Evolutionary conservation across 306 rosid genomes (phyloP).

Genomic region (Luffa aegyptiaca): DNA sequence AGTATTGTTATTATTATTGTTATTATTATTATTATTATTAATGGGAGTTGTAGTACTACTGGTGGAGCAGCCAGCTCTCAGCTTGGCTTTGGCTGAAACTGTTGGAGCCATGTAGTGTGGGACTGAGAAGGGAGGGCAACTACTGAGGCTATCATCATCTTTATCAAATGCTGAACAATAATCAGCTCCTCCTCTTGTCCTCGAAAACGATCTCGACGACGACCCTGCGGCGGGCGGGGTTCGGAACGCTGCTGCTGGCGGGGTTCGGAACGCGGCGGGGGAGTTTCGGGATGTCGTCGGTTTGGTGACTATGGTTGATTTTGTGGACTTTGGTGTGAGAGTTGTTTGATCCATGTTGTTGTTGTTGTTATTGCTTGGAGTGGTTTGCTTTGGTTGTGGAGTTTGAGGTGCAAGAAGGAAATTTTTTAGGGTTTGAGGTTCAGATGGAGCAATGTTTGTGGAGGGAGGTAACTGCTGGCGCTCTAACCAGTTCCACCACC

Average conservation of each 20-base stretch:
- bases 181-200: constrained; percentile 38
- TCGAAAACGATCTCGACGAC: constrained; percentile 21
- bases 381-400: constrained; percentile 52
- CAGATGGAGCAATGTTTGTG: constrained; percentile 24
- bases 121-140: constrained; percentile 92
- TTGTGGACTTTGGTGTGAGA: constrained; percentile 72
- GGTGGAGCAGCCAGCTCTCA: constrained; percentile 35
- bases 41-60: neutral
- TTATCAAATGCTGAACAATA: constrained; percentile 46
- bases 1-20: neutral
- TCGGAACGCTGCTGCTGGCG: constrained; percentile 27
- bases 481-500: constrained; percentile 99
- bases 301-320: constrained; percentile 39
- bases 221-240: neutral
- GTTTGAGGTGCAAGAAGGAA: constrained; percentile 72
- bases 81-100: constrained; percentile 69
- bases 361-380: constrained; percentile 47
- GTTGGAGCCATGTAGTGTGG: constrained; percentile 90
- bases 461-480: constrained; percentile 54
- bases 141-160: constrained; percentile 81
- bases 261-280: constrained; percentile 10
- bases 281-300: constrained; percentile 27
- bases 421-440: constrained; percentile 42
- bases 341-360: constrained; percentile 41
- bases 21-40: neutral